Evolutionary conservation across 2,329 filamentous ascomycete genomes (phyloP).

Genomic region (Stemphylium lycopersici): DNA sequence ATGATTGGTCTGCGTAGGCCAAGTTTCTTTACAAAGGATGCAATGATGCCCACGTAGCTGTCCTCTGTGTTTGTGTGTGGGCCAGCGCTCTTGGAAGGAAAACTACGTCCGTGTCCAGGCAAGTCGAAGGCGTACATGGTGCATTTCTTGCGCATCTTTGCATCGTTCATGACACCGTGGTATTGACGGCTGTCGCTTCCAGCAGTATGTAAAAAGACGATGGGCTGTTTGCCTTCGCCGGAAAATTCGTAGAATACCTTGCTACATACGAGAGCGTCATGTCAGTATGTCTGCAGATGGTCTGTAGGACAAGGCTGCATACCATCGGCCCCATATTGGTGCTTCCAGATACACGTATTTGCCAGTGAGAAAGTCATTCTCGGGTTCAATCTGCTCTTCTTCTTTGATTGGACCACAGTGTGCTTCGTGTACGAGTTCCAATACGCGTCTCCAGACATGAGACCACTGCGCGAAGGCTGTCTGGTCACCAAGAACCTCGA

Average conservation of each 20-base stretch:
- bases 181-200: conserved; percentile 58
- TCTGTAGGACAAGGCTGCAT: not conserved
- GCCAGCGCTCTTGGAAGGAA: conserved; percentile 53
- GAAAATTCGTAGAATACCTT: conserved; percentile 59
- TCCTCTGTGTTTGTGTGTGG: conserved; percentile 58
- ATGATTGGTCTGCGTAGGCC: conserved; percentile 55
- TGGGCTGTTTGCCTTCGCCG: conserved; percentile 55
- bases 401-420: conserved; percentile 53
- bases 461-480: conserved; percentile 53
- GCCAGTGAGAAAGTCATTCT: conserved; percentile 55
- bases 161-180: conserved; percentile 60
- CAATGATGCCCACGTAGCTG: conserved; percentile 55
- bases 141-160: conserved; percentile 54
- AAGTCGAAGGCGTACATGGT: conserved; percentile 59
- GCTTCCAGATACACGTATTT: conserved; percentile 55
- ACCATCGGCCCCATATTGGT: conserved; percentile 55
- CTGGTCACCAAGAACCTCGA: conserved; percentile 56
- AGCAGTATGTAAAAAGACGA: conserved; percentile 55
- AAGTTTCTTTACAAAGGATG: conserved; percentile 53
- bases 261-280: not conserved
- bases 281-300: not conserved
- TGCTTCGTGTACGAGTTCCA: conserved; percentile 57
- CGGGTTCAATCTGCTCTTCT: conserved; percentile 45
- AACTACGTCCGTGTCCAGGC: conserved; percentile 57
- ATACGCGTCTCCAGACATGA: conserved; percentile 55